Evolutionary conservation across 2,329 filamentous ascomycete genomes (phyloP).

Genomic region (Pseudogymnoascus sp.): DNA sequence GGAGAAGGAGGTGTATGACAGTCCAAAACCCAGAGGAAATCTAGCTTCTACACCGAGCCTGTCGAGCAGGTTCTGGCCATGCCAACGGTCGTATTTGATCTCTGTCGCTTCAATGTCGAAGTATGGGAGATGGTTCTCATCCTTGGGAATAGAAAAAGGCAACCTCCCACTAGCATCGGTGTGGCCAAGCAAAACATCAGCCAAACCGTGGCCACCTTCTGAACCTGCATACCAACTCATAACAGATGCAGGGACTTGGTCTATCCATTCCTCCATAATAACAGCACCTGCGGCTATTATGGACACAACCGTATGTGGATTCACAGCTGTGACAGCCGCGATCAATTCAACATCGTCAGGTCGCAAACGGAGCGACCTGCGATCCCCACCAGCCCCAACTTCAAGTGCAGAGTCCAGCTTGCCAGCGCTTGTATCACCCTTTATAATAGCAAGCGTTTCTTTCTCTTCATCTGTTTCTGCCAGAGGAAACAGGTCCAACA

Average conservation of each 20-base stretch:
- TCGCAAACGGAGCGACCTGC: conserved; percentile 9
- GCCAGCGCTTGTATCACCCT: neutral
- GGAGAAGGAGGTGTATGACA: conserved; percentile 40
- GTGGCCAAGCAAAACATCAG: conserved; percentile 13
- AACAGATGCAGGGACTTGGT: conserved; percentile 9
- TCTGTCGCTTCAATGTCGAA: conserved; percentile 20
- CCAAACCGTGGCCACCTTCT: conserved; percentile 13
- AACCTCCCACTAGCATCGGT: conserved; percentile 13
- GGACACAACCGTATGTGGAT: conserved; percentile 13
- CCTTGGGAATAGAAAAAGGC: conserved; percentile 16
- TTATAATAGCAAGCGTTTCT: neutral
- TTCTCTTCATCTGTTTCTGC: conserved; percentile 8
- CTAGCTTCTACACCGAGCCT: conserved; percentile 4
- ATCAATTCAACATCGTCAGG: conserved; percentile 12
- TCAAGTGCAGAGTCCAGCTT: neutral
- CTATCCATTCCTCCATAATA: conserved; percentile 13
- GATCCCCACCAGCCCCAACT: conserved; percentile 12
- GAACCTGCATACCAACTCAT: conserved; percentile 14
- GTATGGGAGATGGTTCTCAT: conserved; percentile 21
- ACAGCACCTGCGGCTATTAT: conserved; percentile 12
- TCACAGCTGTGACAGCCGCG: conserved; percentile 5
- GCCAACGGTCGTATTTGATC: conserved; percentile 23
- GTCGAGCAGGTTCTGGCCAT: conserved; percentile 23
- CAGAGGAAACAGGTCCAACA: conserved; percentile 12
- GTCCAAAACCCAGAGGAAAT: conserved; percentile 55